These are phyloP conservation scores for Nevesoporus exiguus DNA, from an alignment of 768 basidiomycete genomes.

Conservation along the genomic window DNA sequence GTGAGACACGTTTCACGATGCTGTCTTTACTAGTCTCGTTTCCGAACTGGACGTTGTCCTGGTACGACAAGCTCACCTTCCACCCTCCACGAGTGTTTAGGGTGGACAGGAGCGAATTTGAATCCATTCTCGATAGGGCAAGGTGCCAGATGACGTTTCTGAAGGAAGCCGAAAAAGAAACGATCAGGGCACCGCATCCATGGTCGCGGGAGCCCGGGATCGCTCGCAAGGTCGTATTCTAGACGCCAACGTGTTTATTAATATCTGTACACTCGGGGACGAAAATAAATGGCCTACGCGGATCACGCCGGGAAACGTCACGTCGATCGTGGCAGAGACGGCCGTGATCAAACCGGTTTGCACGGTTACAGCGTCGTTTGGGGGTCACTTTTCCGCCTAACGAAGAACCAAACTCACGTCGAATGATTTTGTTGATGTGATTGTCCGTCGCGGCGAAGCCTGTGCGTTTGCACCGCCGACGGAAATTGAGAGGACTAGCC, in stretches of 20 bases:
- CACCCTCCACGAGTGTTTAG: constrained; percentile 23
- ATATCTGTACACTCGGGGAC: not conserved
- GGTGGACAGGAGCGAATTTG: constrained; percentile 22
- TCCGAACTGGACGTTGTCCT: constrained; percentile 10
- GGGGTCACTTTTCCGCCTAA: not conserved
- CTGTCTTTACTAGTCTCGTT: not conserved
- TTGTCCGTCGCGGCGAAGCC: constrained; percentile 38
- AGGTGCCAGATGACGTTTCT: constrained; percentile 26
- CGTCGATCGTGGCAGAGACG: constrained; percentile 13
- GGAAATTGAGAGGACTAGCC: too few species aligned
- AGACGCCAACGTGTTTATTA: not conserved
- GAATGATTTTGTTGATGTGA: constrained; percentile 39
- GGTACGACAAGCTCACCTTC: not conserved
- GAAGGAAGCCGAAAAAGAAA: not conserved
- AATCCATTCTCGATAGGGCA: constrained; percentile 26
- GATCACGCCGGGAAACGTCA: not conserved
- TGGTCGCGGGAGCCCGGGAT: not conserved
- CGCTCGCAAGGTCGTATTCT: constrained; percentile 9
- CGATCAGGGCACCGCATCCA: not conserved
- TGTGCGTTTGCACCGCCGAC: constrained; percentile 39
- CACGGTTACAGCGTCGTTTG: constrained; percentile 22
- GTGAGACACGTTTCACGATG: too few species aligned
- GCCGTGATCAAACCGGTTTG: constrained; percentile 25
- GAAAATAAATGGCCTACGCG: not conserved
- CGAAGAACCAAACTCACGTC: constrained; percentile 22